phyloP scores from a whole-genome alignment of 257 asterid genomes.

The Catharanthus roseus region DNA sequence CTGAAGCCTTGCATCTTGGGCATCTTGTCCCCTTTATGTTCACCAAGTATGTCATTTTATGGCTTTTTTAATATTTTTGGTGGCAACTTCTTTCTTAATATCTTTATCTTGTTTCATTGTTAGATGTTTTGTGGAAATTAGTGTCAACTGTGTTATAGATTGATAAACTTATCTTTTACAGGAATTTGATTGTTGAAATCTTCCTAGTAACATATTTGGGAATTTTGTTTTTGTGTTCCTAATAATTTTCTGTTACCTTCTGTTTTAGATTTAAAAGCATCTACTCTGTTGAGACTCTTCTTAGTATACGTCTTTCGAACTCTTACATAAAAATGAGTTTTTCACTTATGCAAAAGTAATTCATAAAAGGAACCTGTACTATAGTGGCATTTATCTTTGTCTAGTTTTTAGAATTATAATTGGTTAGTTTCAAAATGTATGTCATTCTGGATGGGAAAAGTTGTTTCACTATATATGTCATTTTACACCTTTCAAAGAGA shows the following conservation, averaged over 20 bases:
- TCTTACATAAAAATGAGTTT: neutral
- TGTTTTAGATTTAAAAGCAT: neutral
- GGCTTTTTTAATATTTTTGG: no score
- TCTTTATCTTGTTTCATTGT: neutral
- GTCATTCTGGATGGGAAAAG: no score
- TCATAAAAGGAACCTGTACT: no score
- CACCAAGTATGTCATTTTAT: constrained; percentile 53
- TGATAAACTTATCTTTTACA: neutral
- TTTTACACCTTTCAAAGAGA: no score
- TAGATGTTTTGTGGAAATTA: neutral
- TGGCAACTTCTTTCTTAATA: neutral
- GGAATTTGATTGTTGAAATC: neutral
- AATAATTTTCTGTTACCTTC: neutral
- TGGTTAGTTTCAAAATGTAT: no score
- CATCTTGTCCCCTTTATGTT: constrained; percentile 96
- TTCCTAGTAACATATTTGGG: neutral
- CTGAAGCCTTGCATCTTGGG: constrained; percentile 95
- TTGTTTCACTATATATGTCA: no score
- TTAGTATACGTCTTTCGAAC: neutral
- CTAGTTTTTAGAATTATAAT: neutral
- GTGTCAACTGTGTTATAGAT: neutral
- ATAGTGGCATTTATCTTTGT: no score
- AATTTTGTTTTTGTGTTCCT: neutral
- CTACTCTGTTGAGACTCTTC: neutral
- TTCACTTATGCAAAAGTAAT: neutral